Evolutionary conservation across 164 flowering plant species (phyloP).

Genomic region (Macadamia tetraphylla): DNA sequence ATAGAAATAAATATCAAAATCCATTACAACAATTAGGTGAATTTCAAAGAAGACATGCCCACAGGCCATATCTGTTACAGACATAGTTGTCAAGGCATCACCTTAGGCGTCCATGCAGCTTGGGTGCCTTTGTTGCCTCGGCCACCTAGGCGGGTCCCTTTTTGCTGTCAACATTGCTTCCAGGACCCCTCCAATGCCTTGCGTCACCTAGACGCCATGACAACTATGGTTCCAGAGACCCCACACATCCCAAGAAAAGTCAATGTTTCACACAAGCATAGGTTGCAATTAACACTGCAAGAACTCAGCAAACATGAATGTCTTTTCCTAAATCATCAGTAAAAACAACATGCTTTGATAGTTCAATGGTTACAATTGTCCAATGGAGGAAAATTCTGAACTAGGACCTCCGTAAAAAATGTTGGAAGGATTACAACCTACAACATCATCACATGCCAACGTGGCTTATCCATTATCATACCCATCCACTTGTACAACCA

Average conservation of each 20-base stretch:
- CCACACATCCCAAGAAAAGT: background rate
- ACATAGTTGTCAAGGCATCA: too few relatives aligned
- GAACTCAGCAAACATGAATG: background rate
- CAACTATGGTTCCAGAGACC: too few relatives aligned
- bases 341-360: background rate
- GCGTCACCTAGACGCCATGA: too few relatives aligned
- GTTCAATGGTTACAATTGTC: background rate
- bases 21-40: background rate
- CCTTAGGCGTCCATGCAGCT: too few relatives aligned
- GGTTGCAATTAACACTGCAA: background rate
- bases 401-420: background rate
- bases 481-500: background rate
- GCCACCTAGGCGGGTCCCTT: too few relatives aligned
- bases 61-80: too few relatives aligned
- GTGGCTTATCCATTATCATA: background rate
- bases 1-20: background rate
- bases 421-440: background rate
- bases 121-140: too few relatives aligned
- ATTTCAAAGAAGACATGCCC: background rate
- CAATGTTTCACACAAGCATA: background rate
- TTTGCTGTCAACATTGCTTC: too few relatives aligned
- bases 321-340: background rate
- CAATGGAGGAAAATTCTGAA: background rate
- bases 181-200: too few relatives aligned
- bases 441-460: background rate